A percentile compares a stretch with the other conserved stretches of the same genome.
Conservation (phyloP, 1,284 basidiomycete genomes). For the Chondrostereum purpureum region DNA sequence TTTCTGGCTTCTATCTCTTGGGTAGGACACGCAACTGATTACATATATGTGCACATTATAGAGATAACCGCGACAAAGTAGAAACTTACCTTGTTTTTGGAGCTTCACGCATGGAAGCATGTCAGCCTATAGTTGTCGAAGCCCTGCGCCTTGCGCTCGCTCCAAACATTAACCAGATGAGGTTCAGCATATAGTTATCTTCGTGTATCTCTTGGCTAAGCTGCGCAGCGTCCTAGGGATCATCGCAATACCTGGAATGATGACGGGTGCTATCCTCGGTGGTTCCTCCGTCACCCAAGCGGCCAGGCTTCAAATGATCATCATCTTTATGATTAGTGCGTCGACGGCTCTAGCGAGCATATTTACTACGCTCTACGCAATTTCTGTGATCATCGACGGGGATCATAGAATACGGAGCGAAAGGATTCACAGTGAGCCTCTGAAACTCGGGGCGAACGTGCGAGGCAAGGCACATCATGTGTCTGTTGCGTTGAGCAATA, state of each 20-base stretch:
- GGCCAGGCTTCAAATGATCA: slow-evolving; percentile 80
- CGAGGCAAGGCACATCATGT: too few relatives aligned
- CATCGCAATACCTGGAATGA: slow-evolving; percentile 76
- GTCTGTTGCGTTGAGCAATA: too few relatives aligned
- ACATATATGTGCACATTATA: too few relatives aligned
- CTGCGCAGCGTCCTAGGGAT: slow-evolving; percentile 68
- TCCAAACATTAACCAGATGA: slow-evolving; percentile 82
- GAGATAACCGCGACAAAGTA: slow-evolving; percentile 77
- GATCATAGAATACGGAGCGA: slow-evolving; percentile 67
- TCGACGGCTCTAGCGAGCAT: slow-evolving; percentile 66
- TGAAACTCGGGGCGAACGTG: too few relatives aligned
- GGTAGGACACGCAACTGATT: too few relatives aligned
- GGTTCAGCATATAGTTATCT: slow-evolving; percentile 31
- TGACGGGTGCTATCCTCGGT: slow-evolving; percentile 85
- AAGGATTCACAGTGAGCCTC: slow-evolving; percentile 35
- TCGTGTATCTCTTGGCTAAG: slow-evolving; percentile 1
- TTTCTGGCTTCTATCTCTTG: too few relatives aligned
- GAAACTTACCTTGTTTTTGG: slow-evolving; percentile 83
- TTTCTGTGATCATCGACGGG: slow-evolving; percentile 58
- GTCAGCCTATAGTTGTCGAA: slow-evolving; percentile 67
- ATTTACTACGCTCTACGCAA: slow-evolving; percentile 51
- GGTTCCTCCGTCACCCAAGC: slow-evolving; percentile 81
- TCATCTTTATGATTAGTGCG: slow-evolving; percentile 87
- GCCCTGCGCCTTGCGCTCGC: slow-evolving; percentile 74
- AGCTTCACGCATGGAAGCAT: slow-evolving; percentile 74